These are phyloP conservation scores for Epichloe baconii DNA, from an alignment of 2,329 filamentous ascomycete species.

Conservation along the genomic window DNA sequence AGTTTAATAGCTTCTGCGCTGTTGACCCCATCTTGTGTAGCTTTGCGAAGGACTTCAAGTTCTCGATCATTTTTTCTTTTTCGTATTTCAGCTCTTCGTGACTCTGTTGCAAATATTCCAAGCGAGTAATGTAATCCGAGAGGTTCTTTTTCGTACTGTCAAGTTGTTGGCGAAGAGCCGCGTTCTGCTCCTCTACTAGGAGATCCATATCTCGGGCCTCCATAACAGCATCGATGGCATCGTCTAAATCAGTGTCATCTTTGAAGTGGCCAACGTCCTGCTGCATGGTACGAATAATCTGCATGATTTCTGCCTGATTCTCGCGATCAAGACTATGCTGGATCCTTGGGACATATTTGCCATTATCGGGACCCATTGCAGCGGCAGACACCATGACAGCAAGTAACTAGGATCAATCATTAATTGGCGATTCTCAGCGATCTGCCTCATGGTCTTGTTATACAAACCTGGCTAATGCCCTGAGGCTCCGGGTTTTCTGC, in stretches of 20 bases:
- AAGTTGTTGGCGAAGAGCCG: constrained; percentile 35
- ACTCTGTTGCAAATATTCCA: constrained; percentile 46
- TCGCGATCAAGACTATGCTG: constrained; percentile 27
- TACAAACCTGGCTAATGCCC: constrained; percentile 37
- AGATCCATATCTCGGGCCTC: constrained; percentile 40
- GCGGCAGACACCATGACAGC: constrained; percentile 49
- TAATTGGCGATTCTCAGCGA: not conserved
- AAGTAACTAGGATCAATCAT: constrained; percentile 35
- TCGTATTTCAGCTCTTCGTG: constrained; percentile 54
- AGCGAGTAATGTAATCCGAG: constrained; percentile 44
- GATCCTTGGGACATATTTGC: constrained; percentile 37
- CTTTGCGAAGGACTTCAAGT: constrained; percentile 34
- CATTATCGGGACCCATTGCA: constrained; percentile 43
- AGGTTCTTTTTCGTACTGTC: constrained; percentile 42
- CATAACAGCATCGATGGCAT: constrained; percentile 26
- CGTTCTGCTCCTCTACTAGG: constrained; percentile 42
- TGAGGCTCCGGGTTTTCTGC: constrained; percentile 42
- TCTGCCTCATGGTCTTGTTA: constrained; percentile 11
- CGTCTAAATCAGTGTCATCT: constrained; percentile 26
- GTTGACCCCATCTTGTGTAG: constrained; percentile 38
- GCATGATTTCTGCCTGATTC: constrained; percentile 32
- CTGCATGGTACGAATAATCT: constrained; percentile 30
- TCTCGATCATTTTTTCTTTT: constrained; percentile 43
- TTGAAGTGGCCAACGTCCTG: constrained; percentile 22
- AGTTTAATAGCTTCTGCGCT: constrained; percentile 38